Percentiles rank a stretch among this genome's conserved stretches.
Evolutionary conservation across 768 basidiomycete species (phyloP).

Genomic region (Wakefieldia striispora): DNA sequence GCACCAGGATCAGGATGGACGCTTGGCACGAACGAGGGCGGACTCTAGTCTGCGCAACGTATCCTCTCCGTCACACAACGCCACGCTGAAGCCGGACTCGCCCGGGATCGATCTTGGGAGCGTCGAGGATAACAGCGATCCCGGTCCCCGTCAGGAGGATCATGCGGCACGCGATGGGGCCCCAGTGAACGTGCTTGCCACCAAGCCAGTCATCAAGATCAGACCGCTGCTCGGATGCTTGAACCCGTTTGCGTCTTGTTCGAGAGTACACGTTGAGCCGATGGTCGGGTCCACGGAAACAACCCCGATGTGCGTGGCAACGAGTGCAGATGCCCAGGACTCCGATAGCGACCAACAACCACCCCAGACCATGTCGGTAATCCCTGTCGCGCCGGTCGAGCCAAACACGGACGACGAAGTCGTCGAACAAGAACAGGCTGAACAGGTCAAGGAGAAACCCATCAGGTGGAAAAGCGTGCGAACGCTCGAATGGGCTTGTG

Average conservation of each 20-base stretch:
- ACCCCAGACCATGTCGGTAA: neutral
- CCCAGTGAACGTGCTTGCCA: constrained; percentile 1
- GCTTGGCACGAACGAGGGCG: neutral
- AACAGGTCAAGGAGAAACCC: constrained; percentile 6
- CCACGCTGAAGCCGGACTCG: constrained; percentile 21
- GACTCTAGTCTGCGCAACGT: constrained; percentile 28
- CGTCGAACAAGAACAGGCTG: constrained; percentile 9
- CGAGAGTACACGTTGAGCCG: constrained; percentile 1
- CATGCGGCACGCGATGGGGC: too few species aligned
- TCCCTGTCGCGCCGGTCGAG: constrained; percentile 2
- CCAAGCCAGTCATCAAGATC: constrained; percentile 20
- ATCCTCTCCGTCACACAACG: constrained; percentile 30
- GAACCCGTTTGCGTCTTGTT: constrained; percentile 11
- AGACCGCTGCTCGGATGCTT: constrained; percentile 23
- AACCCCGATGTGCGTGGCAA: neutral
- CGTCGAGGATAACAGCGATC: too few species aligned
- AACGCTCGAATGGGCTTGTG: constrained; percentile 48
- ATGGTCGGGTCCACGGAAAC: neutral
- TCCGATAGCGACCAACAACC: neutral
- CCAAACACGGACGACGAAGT: neutral
- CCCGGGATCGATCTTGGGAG: neutral
- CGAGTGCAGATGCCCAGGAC: constrained; percentile 1
- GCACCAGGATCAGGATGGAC: neutral
- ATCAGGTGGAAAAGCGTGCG: constrained; percentile 24
- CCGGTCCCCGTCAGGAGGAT: too few species aligned